Evolutionary conservation across 192 early-diverging fungal species (phyloP), one percentile per base, ranked within the genome.

Genomic region (Linnemannia exigua): DNA sequence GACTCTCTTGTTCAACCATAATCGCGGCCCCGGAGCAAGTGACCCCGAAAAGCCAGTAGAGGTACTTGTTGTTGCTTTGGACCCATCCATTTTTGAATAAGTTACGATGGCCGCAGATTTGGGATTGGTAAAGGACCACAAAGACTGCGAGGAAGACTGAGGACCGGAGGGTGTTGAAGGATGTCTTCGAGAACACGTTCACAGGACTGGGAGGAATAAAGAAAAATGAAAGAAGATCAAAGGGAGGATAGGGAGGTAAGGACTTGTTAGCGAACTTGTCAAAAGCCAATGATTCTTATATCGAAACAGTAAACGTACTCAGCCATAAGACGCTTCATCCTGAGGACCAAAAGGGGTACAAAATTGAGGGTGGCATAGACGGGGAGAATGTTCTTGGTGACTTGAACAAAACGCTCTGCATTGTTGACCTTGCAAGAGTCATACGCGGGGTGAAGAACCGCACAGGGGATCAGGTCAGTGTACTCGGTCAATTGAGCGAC

Each of bases 291-390:
- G 41, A 17, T n/a, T 22, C 11, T 0, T 8, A n/a, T 20, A 5
- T 25, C 22, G 50, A 47, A 19, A 28, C 25, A 19, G 28, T 20
- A 58, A 25, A 31, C 31, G 90, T 90, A 94, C 94, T 92, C 87
- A 72, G 90, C 89, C 52, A 92, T 52, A 9, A 96, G 88, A 52
- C 86, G 76, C 47, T 91, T 87, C 9, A 88, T 76, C 77, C 94
- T 90, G 48, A 96, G 87, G 16, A 94, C 77, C 15, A 96, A 51
- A 87, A 95, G 87, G 1, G 95, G 94, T 0, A 96, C 94, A 84
- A 94, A 90, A 74, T 96, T 94, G 67, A 96, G 87, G 11, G 94
- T 91, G 5, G 90, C 91, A 80, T 96, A 95, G 16, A 93, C 91
- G 19, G 91, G 91, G 41, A 91, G 31, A 77, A 92, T 91, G 22